Conservation (phyloP, 495 filamentous ascomycete genomes). For the Trichoderma virens region DNA sequence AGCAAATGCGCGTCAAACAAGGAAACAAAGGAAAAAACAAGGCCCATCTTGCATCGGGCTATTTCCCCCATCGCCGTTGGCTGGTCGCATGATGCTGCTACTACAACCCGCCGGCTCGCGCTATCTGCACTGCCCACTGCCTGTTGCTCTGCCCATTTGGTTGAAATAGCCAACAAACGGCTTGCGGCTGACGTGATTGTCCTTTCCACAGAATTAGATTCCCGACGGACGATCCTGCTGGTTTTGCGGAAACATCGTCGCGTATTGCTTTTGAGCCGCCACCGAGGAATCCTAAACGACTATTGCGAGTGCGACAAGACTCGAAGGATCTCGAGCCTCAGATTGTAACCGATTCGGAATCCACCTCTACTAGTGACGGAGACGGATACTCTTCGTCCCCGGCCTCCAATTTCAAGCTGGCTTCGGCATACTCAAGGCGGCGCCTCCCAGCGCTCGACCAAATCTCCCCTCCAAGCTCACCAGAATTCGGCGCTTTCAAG, state of each 20-base stretch:
- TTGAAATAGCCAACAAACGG: background rate
- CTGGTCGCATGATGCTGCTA: background rate
- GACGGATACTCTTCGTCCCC: conserved; percentile 1
- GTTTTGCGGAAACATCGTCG: background rate
- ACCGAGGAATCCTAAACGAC: background rate
- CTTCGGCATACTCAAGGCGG: background rate
- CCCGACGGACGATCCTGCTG: background rate
- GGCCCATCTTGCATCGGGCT: background rate
- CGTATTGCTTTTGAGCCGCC: background rate
- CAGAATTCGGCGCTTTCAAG: conserved; percentile 7
- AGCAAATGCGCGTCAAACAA: conserved; percentile 3
- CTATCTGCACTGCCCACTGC: conserved; percentile 1
- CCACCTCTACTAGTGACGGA: conserved; percentile 1
- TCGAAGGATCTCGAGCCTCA: background rate
- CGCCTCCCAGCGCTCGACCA: conserved; percentile 1
- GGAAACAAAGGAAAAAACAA: background rate
- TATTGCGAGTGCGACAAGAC: background rate
- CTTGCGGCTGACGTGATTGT: background rate
- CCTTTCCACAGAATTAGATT: background rate
- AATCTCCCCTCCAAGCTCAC: conserved; percentile 2
- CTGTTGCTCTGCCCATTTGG: background rate
- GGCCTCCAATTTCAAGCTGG: background rate
- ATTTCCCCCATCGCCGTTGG: background rate
- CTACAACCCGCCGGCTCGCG: background rate
- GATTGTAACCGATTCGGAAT: background rate